phyloP scores from a whole-genome alignment of 1,139 yeast species.

The Insectozyma bohioensis region DNA sequence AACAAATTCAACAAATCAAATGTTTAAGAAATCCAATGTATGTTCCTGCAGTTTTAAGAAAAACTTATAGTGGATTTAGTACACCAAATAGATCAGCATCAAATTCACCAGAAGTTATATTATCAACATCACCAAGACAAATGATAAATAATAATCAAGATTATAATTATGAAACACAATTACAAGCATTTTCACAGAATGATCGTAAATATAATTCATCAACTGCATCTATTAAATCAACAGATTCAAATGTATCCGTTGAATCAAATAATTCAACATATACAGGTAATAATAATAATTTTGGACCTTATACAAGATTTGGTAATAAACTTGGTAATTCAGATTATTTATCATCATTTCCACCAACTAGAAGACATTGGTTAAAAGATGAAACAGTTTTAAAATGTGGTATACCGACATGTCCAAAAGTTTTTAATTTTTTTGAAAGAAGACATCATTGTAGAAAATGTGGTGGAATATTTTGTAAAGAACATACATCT shows the following conservation, averaged over 20 bases:
- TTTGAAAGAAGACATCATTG: slow-evolving; percentile 93
- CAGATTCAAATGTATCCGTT: slow-evolving; percentile 34
- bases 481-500: slow-evolving; percentile 68
- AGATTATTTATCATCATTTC: slow-evolving; percentile 35
- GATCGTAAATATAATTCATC: slow-evolving; percentile 14
- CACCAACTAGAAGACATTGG: slow-evolving; percentile 78
- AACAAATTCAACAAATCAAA: slow-evolving; percentile 55
- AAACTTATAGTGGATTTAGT: slow-evolving; percentile 23
- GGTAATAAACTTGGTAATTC: slow-evolving; percentile 18
- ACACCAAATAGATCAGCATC: slow-evolving; percentile 14
- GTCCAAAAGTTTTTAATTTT: slow-evolving; percentile 64
- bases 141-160: slow-evolving; percentile 3
- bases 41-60: slow-evolving; percentile 84
- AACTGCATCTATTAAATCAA: slow-evolving; percentile 33
- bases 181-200: slow-evolving; percentile 12
- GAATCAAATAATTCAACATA: slow-evolving; percentile 28
- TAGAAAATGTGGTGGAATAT: slow-evolving; percentile 89
- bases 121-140: slow-evolving; percentile 8
- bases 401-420: slow-evolving; percentile 58
- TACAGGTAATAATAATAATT: slow-evolving; percentile 2
- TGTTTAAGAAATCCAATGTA: slow-evolving; percentile 83
- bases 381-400: slow-evolving; percentile 63
- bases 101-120: slow-evolving; percentile 63
- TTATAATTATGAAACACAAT: slow-evolving; percentile 13
- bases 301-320: slow-evolving; percentile 10